These are phyloP conservation scores for Phanerochaete sordida DNA, from an alignment of 768 basidiomycete species.

Conservation along the genomic window DNA sequence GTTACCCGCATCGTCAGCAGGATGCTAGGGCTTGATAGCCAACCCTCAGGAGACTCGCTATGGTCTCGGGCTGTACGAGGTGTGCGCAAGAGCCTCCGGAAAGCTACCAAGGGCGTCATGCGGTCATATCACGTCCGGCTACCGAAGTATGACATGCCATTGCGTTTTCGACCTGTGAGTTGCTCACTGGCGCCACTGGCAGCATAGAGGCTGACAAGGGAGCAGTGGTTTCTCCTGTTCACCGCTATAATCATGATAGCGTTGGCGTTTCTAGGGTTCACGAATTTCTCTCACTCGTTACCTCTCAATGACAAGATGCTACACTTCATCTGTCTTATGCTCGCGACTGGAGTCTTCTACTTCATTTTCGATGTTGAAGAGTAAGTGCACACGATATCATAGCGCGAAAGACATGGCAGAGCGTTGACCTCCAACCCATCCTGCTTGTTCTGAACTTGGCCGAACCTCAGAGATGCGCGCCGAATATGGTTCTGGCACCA, in stretches of 20 bases:
- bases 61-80: conserved; percentile 20
- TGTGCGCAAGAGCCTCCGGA: conserved; percentile 37
- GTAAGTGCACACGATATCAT: conserved; percentile 40
- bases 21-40: conserved; percentile 13
- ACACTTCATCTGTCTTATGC: conserved; percentile 71
- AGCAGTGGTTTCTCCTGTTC: conserved; percentile 78
- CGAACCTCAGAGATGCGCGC: conserved; percentile 56
- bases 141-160: conserved; percentile 65
- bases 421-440: neutral
- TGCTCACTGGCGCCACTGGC: neutral
- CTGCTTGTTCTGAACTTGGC: neutral
- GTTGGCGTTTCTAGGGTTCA: conserved; percentile 75
- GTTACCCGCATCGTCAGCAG: neutral
- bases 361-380: conserved; percentile 88
- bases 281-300: conserved; percentile 58
- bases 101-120: conserved; percentile 59
- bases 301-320: conserved; percentile 79
- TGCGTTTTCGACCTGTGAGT: conserved; percentile 68
- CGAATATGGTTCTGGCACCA: conserved; percentile 88
- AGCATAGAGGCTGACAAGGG: neutral
- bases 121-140: conserved; percentile 61
- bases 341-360: conserved; percentile 80
- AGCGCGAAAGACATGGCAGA: neutral
- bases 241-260: conserved; percentile 64
- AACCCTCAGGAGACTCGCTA: conserved; percentile 12